Evolutionary conservation across 2,329 filamentous ascomycete genomes (phyloP), one percentile per base, ranked within the genome.

Genomic region (Zymoseptoria ardabiliae): DNA sequence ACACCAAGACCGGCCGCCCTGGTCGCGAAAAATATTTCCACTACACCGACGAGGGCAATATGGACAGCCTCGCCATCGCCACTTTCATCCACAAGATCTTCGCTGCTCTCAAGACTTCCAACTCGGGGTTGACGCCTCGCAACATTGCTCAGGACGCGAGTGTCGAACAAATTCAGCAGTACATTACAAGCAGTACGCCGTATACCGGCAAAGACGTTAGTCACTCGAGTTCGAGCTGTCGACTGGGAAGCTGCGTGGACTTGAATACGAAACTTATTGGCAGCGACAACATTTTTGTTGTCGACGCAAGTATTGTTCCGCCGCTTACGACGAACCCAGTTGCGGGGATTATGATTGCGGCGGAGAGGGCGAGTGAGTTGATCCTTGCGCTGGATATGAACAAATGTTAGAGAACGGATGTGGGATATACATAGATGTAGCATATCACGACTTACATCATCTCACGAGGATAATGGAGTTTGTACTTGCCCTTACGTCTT

Each of bases 311-410:
- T 41, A 80, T 82, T 48, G 62, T 81, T 7, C 68, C 75, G 28
- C 80, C 80, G 0, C 67, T 83, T 64, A 82, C 79, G 0, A 79
- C 80, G 1, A 83, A 83, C 64, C 81, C 81, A 1, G 79, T 81
- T 63, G 79, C 82, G 68, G 80, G 79, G 0, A 74, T 81, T 23
- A 82, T 83, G 79, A 76, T 80, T 20, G 80, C 78, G 4, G 81
- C 75, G 0, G 81, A 83, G 72, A 76, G 74, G 63, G 81, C 77
- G 1, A 74, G 76, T 2, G 81, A 82, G 69, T 72, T 77, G 63
- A 80, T 83, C 63, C 67, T 77, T 60, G 69, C 63, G 22, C 55
- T 74, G 35, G 35, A 45, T 45, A 45, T 45, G 35, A n/a, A 6
- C 5, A 45, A 45, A 13, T 45, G 35, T 45, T 45, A 45, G 35